Evolutionary conservation across 2,329 filamentous ascomycete genomes (phyloP).

Genomic region (Claviceps sorghi): DNA sequence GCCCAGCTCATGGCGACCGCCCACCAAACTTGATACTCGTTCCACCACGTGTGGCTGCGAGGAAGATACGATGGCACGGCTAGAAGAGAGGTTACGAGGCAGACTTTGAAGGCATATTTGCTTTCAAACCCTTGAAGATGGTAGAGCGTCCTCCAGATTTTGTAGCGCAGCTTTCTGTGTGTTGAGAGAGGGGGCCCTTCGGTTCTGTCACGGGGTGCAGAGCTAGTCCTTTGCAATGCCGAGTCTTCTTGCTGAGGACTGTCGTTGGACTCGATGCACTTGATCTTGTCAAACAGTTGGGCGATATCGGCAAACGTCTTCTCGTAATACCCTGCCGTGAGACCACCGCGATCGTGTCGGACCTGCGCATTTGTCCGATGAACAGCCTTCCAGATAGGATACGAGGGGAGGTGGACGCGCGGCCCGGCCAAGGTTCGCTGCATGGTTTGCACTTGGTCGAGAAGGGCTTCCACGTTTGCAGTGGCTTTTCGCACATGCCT

Average conservation of each 20-base stretch:
- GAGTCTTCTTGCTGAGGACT: background rate
- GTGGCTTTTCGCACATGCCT: slow-evolving; percentile 39
- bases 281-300: slow-evolving; percentile 28
- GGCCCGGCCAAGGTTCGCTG: slow-evolving; percentile 24
- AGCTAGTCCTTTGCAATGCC: background rate
- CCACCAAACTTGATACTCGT: slow-evolving; percentile 43
- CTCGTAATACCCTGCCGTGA: slow-evolving; percentile 37
- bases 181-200: slow-evolving; percentile 13
- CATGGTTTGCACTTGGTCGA: slow-evolving; percentile 33
- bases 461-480: slow-evolving; percentile 29
- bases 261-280: slow-evolving; percentile 19
- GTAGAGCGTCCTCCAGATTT: slow-evolving; percentile 34
- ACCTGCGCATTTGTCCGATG: slow-evolving; percentile 42
- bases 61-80: slow-evolving; percentile 39
- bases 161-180: slow-evolving; percentile 27
- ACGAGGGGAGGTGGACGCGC: slow-evolving; percentile 34
- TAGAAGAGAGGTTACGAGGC: slow-evolving; percentile 33
- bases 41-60: slow-evolving; percentile 35
- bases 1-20: slow-evolving; percentile 42
- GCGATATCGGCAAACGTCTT: slow-evolving; percentile 30
- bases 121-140: slow-evolving; percentile 43
- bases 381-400: slow-evolving; percentile 37
- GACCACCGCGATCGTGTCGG: slow-evolving; percentile 42
- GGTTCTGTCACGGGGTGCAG: background rate
- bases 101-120: slow-evolving; percentile 42